These are phyloP conservation scores for Penicillium daleae DNA, from an alignment of 495 filamentous ascomycete species.

Conservation along the genomic window DNA sequence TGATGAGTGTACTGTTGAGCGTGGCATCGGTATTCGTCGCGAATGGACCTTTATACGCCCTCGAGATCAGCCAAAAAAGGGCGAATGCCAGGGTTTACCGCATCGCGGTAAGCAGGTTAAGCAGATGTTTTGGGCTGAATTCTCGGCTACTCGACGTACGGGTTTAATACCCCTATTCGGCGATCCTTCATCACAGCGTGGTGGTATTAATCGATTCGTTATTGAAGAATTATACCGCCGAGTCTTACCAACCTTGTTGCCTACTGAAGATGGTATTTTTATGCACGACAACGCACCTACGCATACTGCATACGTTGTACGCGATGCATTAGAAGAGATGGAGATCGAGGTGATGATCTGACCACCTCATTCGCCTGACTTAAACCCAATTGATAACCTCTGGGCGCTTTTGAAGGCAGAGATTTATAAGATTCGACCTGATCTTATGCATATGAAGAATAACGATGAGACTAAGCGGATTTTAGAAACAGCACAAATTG, in stretches of 20 bases:
- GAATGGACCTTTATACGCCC: slow-evolving; percentile 10
- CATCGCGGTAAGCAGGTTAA: slow-evolving; percentile 14
- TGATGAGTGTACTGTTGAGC: slow-evolving; percentile 12
- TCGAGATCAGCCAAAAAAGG: slow-evolving; percentile 5
- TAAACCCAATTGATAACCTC: slow-evolving; percentile 18
- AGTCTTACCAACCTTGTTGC: slow-evolving; percentile 6
- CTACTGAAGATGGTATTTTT: slow-evolving; percentile 13
- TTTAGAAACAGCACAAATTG: slow-evolving; percentile 6
- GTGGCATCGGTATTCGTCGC: neutral
- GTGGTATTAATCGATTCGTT: slow-evolving; percentile 6
- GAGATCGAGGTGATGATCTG: neutral
- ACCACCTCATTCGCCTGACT: neutral
- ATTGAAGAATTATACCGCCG: slow-evolving; percentile 9
- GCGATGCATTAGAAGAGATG: slow-evolving; percentile 2
- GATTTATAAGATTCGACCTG: slow-evolving; percentile 10
- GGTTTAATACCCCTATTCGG: slow-evolving; percentile 11
- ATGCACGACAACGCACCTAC: slow-evolving; percentile 26
- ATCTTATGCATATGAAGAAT: slow-evolving; percentile 9
- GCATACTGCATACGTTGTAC: slow-evolving; percentile 14
- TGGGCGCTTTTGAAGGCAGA: slow-evolving; percentile 24
- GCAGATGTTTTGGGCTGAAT: slow-evolving; percentile 22
- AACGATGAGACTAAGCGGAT: slow-evolving; percentile 4
- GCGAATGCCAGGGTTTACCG: neutral
- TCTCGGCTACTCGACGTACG: slow-evolving; percentile 12
- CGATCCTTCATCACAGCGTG: neutral